phyloP scores from a whole-genome alignment of 345 rosid species.

The Microcos paniculata region DNA sequence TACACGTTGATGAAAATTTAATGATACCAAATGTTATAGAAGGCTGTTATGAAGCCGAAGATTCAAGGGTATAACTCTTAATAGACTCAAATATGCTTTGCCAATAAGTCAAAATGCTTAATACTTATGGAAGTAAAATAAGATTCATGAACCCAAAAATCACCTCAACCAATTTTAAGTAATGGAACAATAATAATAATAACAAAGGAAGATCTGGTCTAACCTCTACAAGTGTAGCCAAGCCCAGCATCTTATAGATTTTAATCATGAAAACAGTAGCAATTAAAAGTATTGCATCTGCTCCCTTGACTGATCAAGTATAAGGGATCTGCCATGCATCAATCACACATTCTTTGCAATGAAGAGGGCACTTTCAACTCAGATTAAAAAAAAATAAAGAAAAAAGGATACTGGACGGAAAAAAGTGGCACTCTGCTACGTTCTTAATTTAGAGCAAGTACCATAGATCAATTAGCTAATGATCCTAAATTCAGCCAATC shows the following conservation, averaged over 20 bases:
- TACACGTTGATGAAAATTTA: not conserved
- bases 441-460: too few species aligned
- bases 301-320: constrained; percentile 85
- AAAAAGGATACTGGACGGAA: not conserved
- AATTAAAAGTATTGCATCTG: constrained; percentile 84
- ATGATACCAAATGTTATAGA: not conserved
- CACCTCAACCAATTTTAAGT: not conserved
- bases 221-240: constrained; percentile 87
- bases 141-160: not conserved
- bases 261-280: constrained; percentile 89
- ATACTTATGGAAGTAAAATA: not conserved
- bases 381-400: not conserved
- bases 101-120: not conserved
- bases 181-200: not conserved
- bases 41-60: not conserved
- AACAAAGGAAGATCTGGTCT: not conserved
- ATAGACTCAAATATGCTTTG: not conserved
- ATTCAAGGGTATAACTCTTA: not conserved
- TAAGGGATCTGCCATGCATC: constrained; percentile 94
- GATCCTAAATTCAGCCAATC: not conserved
- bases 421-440: too few species aligned
- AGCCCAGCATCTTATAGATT: constrained; percentile 85
- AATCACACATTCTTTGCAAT: constrained; percentile 86
- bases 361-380: constrained; percentile 76
- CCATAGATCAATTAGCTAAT: not conserved